Conservation (phyloP, 805 yeast genomes). For the Nakazawaea ernobii region DNA sequence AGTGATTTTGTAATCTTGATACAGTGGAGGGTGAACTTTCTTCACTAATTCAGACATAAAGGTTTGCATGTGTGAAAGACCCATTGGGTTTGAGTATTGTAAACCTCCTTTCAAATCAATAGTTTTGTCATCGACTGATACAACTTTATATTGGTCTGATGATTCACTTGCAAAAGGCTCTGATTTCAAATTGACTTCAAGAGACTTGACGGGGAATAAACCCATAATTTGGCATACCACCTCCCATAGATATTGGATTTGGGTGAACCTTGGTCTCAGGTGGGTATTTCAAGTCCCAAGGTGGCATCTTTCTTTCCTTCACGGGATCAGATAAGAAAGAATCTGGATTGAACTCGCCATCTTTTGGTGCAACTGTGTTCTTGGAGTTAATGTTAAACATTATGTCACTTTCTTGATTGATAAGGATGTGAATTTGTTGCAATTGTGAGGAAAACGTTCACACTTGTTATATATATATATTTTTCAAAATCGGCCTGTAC, state of each 20-base stretch:
- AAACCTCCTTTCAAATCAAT: slow-evolving; percentile 10
- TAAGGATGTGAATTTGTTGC: no score
- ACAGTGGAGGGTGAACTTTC: slow-evolving; percentile 39
- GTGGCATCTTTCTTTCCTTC: background rate
- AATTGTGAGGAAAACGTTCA: no score
- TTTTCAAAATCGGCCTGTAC: no score
- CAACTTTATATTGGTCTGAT: background rate
- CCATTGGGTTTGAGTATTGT: slow-evolving; percentile 8
- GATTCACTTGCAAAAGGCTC: slow-evolving; percentile 33
- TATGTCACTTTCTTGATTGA: no score
- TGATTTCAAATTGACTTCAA: slow-evolving; percentile 40
- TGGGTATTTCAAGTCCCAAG: slow-evolving; percentile 6
- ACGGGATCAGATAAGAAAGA: background rate
- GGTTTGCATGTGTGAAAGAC: slow-evolving; percentile 16
- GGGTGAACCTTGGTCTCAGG: slow-evolving; percentile 38
- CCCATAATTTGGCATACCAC: slow-evolving; percentile 57
- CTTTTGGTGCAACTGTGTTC: background rate
- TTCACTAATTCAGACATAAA: slow-evolving; percentile 35
- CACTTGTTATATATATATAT: no score
- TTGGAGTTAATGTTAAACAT: no score
- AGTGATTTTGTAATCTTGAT: slow-evolving; percentile 40
- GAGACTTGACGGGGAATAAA: slow-evolving; percentile 54
- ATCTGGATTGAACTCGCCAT: background rate
- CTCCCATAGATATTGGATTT: slow-evolving; percentile 44
- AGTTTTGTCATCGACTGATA: background rate